These are phyloP conservation scores for Backusella tuberculispora DNA, from an alignment of 192 early-diverging fungal genomes.

Conservation along the genomic window DNA sequence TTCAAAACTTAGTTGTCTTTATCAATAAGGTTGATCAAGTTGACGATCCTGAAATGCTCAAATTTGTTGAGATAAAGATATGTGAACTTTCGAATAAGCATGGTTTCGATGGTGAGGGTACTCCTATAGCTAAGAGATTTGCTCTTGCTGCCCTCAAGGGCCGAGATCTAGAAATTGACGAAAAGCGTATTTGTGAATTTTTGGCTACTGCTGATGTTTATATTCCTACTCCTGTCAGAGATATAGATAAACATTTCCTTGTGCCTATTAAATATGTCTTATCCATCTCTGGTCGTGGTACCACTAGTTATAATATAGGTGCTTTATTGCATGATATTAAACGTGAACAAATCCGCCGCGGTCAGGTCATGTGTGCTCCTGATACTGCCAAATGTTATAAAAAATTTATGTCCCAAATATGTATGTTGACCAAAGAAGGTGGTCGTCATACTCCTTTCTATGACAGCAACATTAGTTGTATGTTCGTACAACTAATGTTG, in stretches of 20 bases:
- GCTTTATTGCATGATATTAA: slow-evolving; percentile 94
- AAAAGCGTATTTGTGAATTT: slow-evolving; percentile 85
- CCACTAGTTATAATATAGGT: slow-evolving; percentile 98
- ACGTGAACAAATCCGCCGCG: slow-evolving; percentile 93
- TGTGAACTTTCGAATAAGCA: slow-evolving; percentile 90
- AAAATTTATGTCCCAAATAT: slow-evolving; percentile 90
- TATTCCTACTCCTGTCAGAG: slow-evolving; percentile 90
- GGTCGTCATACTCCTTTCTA: slow-evolving; percentile 97
- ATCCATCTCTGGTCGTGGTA: slow-evolving; percentile 97
- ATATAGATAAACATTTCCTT: slow-evolving; percentile 98
- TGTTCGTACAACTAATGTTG: slow-evolving; percentile 94
- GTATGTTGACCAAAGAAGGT: slow-evolving; percentile 95
- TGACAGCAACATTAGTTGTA: slow-evolving; percentile 98
- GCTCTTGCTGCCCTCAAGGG: slow-evolving; percentile 94
- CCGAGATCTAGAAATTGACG: slow-evolving; percentile 87
- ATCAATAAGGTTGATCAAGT: slow-evolving; percentile 98
- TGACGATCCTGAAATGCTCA: slow-evolving; percentile 95
- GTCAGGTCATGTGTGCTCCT: slow-evolving; percentile 90
- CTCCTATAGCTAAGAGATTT: slow-evolving; percentile 89
- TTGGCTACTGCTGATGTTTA: slow-evolving; percentile 89
- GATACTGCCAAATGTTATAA: slow-evolving; percentile 95
- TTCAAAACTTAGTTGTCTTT: slow-evolving; percentile 91
- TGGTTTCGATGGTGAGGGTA: slow-evolving; percentile 89
- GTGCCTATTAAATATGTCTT: slow-evolving; percentile 99
- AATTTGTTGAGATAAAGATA: slow-evolving; percentile 99